Evolutionary conservation across 2,329 filamentous ascomycete genomes (phyloP).

Genomic region (Exophiala xenobiotica): DNA sequence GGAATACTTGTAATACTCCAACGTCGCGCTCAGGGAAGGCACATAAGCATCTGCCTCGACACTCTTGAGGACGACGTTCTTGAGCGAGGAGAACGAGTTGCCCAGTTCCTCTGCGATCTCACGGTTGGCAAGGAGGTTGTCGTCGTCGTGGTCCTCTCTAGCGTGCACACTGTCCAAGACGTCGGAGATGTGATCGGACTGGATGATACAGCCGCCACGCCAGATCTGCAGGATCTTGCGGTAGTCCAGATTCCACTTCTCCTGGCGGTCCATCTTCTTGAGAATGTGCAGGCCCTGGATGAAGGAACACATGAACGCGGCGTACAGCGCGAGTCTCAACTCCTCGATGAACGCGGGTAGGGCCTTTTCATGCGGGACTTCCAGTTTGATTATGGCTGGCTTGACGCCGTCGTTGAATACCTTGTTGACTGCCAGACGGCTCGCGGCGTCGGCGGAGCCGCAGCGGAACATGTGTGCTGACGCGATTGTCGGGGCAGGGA

Average conservation of each 20-base stretch:
- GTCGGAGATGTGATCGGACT: constrained; percentile 63
- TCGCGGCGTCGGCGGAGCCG: constrained; percentile 60
- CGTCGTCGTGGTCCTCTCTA: constrained; percentile 38
- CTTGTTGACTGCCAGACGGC: constrained; percentile 49
- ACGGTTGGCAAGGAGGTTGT: constrained; percentile 49
- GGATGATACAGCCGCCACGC: constrained; percentile 70
- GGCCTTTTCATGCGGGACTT: constrained; percentile 36
- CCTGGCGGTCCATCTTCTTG: constrained; percentile 55
- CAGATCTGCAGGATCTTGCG: constrained; percentile 55
- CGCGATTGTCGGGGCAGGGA: constrained; percentile 64
- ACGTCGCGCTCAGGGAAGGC: constrained; percentile 59
- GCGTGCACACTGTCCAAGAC: constrained; percentile 43
- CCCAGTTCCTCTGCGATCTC: constrained; percentile 56
- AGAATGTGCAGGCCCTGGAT: constrained; percentile 67
- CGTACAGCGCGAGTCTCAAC: constrained; percentile 62
- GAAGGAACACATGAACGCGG: constrained; percentile 61
- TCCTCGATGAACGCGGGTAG: constrained; percentile 54
- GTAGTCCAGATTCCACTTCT: constrained; percentile 56
- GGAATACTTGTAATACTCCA: constrained; percentile 68
- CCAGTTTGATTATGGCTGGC: constrained; percentile 27
- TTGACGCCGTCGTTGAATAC: constrained; percentile 31
- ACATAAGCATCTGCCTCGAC: constrained; percentile 60
- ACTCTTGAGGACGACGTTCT: constrained; percentile 55
- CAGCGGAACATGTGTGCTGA: constrained; percentile 63
- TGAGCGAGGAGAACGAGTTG: constrained; percentile 52